Evolutionary conservation across 176 grass and related monocot genomes (phyloP), one percentile per base, ranked within the genome.

Genomic region (Aegilops speltoides): DNA sequence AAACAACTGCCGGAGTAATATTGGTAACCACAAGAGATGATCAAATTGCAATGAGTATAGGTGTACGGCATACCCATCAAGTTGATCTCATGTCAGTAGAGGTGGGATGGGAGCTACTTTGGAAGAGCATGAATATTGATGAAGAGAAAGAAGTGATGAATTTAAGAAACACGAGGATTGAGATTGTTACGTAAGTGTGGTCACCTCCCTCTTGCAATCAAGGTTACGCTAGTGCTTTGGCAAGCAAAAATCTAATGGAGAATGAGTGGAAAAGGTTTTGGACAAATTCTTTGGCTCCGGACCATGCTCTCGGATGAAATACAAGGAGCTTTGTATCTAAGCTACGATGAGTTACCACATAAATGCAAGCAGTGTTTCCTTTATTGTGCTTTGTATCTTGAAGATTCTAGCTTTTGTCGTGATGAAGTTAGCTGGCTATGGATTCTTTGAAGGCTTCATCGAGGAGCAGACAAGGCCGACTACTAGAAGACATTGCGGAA

Each of bases 361-460:
- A n/a, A n/a, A n/a, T n/a, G n/a, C 9, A 86, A 91, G 41, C 66
- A 86, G n/a, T 94, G 89, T 43, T 94, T 94, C 10, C 83, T 89
- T 22, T 89, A 72, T 28, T 89, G 73, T 50, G 65, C 24, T 4
- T 20, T 87, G 11, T 84, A 23, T 23, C 8, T 46, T 1, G 28
- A 87, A 87, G 63, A 82, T 48, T 6, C 0, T 4, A 10, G 1
- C 8, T n/a, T 82, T 0, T 0, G 0, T 0, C 45, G 46, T 26
- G 0, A 26, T 0, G n/a, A 82, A 22, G 50, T 95, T 76, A n/a
- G 31, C 0, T 56, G 31, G n/a, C 8, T 37, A 10, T 95, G 90
- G 88, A 32, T 90, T 7, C 88, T n/a, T n/a, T 16, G 90, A 88
- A 83, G 85, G 87, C 0, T 83, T 95, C 12, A 14, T 90, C 11